Evolutionary conservation across 2,329 filamentous ascomycete species (phyloP), one percentile per base, ranked within the genome.

Genomic region (Pseudocercospora macadamiae): DNA sequence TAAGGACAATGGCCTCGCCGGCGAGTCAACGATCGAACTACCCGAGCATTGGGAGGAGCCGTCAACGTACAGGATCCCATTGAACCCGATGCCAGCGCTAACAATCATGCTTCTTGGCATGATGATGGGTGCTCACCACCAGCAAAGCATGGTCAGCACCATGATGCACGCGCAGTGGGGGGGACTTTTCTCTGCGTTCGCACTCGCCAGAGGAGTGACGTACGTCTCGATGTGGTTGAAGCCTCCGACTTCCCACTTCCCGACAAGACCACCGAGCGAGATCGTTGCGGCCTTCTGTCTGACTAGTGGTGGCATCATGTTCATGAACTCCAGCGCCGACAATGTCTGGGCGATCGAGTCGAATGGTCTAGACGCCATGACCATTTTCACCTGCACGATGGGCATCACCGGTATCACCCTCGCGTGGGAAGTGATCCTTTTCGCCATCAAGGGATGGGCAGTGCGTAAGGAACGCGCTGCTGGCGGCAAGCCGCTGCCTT

Each of bases 121-220:
- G 72, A 95, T 96, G 90, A 97, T 97, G 93, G 89, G 89, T 70
- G 91, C 90, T 23, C 93, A 97, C 75, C 90, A 93, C 59, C 93
- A 96, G 73, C 74, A 80, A 25, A 90, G 86, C 60, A 91, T 91
- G 88, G 83, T 92, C 47, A 93, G 91, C 8, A 90, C 87, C 66
- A 96, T 95, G 90, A 84, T 97, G 49, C 93, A 97, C 77, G 88
- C 88, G 71, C 93, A 97, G 75, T 97, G 93, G 93, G 93, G 93
- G 23, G 87, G 86, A 69, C 82, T 97, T 65, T 83, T 97, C 54
- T 83, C 90, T 47, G 91, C 88, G 23, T 93, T 91, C 55, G 88
- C 92, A 0, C 81, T 96, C 58, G 87, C 91, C 21, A 86, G 93
- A 47, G 86, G 82, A 1, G 77, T 90, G 56, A 96, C 92, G 5